A percentile compares a stretch with the other conserved stretches of the same genome.
Conservation (phyloP, 169 alveolate species). For the Babesia gibsoni region DNA sequence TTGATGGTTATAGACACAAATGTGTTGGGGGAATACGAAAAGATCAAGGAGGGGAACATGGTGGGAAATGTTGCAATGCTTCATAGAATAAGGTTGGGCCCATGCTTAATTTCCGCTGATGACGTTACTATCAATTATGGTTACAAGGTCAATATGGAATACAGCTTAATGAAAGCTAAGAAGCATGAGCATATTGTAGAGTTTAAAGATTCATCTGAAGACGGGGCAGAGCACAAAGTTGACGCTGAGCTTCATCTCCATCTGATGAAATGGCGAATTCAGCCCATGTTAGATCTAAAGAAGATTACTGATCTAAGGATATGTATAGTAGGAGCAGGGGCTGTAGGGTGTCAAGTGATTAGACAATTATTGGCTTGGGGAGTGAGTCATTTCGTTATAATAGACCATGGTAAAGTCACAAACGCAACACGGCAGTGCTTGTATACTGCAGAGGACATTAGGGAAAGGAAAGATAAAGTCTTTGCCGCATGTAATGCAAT, state of each 20-base stretch:
- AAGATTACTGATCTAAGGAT: constrained; percentile 50
- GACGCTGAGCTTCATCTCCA: constrained; percentile 66
- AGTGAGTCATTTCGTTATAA: constrained; percentile 45
- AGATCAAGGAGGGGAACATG: not conserved
- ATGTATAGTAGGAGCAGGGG: constrained; percentile 71
- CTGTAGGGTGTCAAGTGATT: constrained; percentile 72
- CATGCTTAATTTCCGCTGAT: not conserved
- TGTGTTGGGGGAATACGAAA: not conserved
- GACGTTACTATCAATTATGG: not conserved
- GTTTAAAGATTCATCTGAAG: constrained; percentile 44
- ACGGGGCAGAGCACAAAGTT: constrained; percentile 31
- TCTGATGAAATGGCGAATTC: constrained; percentile 69
- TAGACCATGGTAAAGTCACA: constrained; percentile 66
- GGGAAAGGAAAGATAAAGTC: constrained; percentile 32
- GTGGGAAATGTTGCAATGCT: not conserved
- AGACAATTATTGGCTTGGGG: constrained; percentile 75
- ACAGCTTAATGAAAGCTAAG: not conserved
- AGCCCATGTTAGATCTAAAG: constrained; percentile 59
- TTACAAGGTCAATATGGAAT: not conserved
- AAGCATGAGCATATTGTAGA: constrained; percentile 13
- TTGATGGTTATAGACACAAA: not conserved
- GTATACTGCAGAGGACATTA: constrained; percentile 38
- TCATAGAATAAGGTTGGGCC: not conserved
- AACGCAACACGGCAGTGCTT: constrained; percentile 69
- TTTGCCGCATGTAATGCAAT: constrained; percentile 65